Evolutionary conservation across 768 basidiomycete genomes (phyloP), one percentile per base, ranked within the genome.

Genomic region (Rhodotorula diobovata): DNA sequence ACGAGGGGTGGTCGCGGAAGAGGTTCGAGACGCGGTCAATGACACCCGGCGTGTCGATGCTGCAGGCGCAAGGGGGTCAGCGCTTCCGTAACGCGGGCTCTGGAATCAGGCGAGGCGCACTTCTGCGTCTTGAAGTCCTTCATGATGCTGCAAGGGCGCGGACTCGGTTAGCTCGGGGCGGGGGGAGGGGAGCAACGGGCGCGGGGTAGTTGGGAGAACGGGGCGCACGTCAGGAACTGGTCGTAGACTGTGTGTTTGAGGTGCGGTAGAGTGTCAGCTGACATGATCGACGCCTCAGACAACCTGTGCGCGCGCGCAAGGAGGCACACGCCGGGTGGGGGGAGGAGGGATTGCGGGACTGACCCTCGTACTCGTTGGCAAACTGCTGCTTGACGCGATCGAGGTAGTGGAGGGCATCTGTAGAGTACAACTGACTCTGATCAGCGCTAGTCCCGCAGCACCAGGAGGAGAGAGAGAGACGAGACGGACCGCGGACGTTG

Each of bases 41-140:
- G 63, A 99, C 96, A 46, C 93, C 94, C 0, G 95, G 95, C 1
- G 95, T 99, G 81, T 97, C 94, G 79, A 99, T 97, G 48, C 94
- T 96, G 82, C 43, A 35, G 81, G 81, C 73, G 39, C 43, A 43
- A 25, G 16, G 8, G 25, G 1, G 20, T 60, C 50, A 43, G 23
- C 37, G 25, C 32, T 8, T 18, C 18, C 15, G 30, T 20, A 9
- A 12, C 0, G 37, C 10, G 14, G 16, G 34, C 14, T 28, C 28
- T 23, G 41, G 14, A 32, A 18, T 14, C 11, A n/a, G 34, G 35
- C 2, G 10, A 18, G 51, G 32, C 66, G 74, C 78, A 82, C 81
- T 79, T 80, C 63, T 96, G 91, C 78, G 93, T 91, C 83, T 99
- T 98, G 81, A 98, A 98, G 80, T 98, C 94, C 84, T 98, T 97